Base-by-base conservation (phyloP, 805 yeast species). In the Wickerhamomyces alni region DNA sequence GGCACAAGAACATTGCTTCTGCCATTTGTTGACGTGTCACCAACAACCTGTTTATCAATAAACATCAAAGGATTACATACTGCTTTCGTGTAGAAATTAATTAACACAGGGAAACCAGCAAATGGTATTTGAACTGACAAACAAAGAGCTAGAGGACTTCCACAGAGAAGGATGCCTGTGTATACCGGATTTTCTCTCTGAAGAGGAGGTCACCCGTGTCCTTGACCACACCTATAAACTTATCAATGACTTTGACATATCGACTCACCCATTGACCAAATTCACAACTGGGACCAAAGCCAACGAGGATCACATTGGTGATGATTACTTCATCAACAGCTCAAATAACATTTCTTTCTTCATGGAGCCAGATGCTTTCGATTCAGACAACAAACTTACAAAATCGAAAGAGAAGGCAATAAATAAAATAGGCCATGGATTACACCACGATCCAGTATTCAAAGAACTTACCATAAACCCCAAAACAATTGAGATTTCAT, bases 361-460 rank as follows among this genome's bases (percentile, higher is more conserved):
- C 58, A 76, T 84, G 45, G 94, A 84, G 49, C 75, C 75, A 3
- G 85, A 75, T 49, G 87, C 91, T 0, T 74, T 83, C 46, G 75
- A 75, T 46, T 55, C 48, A 10, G 41, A 60, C 2, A 83, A 84
- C n/a, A 49, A 70, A 17, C 63, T 83, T 45, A 58, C 57, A 19
- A 72, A 65, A 50, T 75, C 82, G 9, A 67, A 78, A 43, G 71
- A 72, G 22, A 61, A 58, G 44, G 74, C 89, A 1, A 69, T 85
- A 53, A 85, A 85, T 61, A 85, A 85, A 61, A 77, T 85, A 31
- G 94, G 93, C 5, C 94, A 85, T 53, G 87, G 85, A 1, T 57
- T 85, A 13, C 94, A 85, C 52, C 66, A 72, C 52, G 76, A 79
- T 43, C 63, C 66, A 0, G 50, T 56, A n/a, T 85, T 78, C 50